Percentiles rank a stretch among this genome's conserved stretches.
phyloP scores from a whole-genome alignment of 768 basidiomycete genomes.

The Leccinum uliginosum region DNA sequence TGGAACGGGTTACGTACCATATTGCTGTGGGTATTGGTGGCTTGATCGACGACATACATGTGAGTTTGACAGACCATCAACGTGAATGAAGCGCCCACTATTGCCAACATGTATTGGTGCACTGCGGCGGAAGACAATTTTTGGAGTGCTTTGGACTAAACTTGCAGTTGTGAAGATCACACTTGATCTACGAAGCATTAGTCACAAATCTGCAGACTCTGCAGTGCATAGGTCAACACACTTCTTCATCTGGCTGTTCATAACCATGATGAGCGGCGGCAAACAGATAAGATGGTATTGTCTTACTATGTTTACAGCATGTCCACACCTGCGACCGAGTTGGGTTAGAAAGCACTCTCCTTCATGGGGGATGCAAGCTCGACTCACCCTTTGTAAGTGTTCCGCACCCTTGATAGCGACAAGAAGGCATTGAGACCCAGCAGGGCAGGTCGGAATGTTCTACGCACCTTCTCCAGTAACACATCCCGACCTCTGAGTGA shows the following conservation, averaged over 20 bases:
- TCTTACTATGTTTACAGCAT: constrained; percentile 47
- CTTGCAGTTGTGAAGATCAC: constrained; percentile 54
- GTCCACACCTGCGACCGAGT: constrained; percentile 43
- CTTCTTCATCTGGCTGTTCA: constrained; percentile 57
- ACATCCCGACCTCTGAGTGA: constrained; percentile 38
- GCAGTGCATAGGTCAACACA: constrained; percentile 14
- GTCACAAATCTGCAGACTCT: constrained; percentile 5
- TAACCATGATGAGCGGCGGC: constrained; percentile 6
- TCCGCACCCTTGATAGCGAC: constrained; percentile 44
- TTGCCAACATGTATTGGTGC: constrained; percentile 62
- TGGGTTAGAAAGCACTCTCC: constrained; percentile 2
- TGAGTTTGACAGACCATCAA: constrained; percentile 10
- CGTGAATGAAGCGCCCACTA: constrained; percentile 43
- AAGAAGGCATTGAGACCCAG: constrained; percentile 17
- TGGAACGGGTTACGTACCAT: constrained; percentile 36
- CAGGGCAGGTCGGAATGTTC: neutral
- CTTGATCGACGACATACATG: constrained; percentile 29
- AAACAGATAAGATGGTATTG: neutral
- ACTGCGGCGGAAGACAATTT: constrained; percentile 47
- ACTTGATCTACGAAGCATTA: constrained; percentile 49
- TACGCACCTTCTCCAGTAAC: constrained; percentile 56
- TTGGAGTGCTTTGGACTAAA: constrained; percentile 56
- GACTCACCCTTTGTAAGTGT: constrained; percentile 49
- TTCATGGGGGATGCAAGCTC: neutral
- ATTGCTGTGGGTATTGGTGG: constrained; percentile 63